Base-by-base conservation (phyloP, 106 monocot genomes). In the Allium fistulosum region DNA sequence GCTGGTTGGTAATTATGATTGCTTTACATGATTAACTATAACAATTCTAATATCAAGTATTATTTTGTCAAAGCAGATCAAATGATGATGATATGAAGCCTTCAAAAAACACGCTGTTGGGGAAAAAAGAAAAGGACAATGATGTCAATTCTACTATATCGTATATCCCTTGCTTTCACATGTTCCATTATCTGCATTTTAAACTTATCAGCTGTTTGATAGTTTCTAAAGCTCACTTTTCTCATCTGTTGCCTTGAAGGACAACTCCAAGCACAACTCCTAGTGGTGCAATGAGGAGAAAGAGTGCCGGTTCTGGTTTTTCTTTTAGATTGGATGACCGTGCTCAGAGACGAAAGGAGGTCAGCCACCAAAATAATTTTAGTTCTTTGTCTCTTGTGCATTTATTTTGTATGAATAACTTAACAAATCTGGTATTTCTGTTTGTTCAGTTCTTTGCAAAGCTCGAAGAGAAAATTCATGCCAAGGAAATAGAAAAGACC, bases 331-430 rank as follows among this genome's bases (percentile, higher is more conserved):
- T 82, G 65, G 86, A 91, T 18, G 85, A 96, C 53, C 95, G 95
- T 74, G 95, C 95, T 48, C 88, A 91, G 78, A 96, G 86, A 77
- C 60, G 95, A 17, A 96, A 86, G 76, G 91, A 96, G 91, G 95
- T 96, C 46, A 13, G 17, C 14, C 13, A 27, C 10, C 37, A 50
- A 18, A 47, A 58, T 8, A 27, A 27, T 67, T 4, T 6, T 62
- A 11, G 45, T 69, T 70, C 11, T n/a, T 2, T 52, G 11, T 4
- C 12, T 69, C 61, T 14, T 9, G 15, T 57, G 56, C 16, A 57
- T 57, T 12, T 12, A 2, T 57, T 57, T 57, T 57, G 15, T 57
- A 13, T 6, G 56, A 57, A 13, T 57, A 13, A 16, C 12, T 12
- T 12, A 1, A 57, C 12, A 9, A 57, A 57, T 57, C 13, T 50